Percentiles rank a stretch among this genome's conserved stretches.
Conservation (phyloP, 805 yeast species). For the Candida broadrunensis region DNA sequence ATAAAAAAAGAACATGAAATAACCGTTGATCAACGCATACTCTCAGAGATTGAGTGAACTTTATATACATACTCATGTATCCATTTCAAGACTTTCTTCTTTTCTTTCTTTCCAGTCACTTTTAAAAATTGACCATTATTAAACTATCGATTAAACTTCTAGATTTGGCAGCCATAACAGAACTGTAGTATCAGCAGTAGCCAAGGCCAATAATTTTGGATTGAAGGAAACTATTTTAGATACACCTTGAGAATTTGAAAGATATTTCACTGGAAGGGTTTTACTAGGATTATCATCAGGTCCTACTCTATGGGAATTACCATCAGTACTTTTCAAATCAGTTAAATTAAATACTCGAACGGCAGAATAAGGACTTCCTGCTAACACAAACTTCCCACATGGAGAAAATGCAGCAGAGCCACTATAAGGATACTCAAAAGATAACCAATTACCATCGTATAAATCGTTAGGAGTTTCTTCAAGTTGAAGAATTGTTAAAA, state of each 20-base stretch:
- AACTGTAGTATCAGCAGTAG: slow-evolving; percentile 57
- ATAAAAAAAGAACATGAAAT: too few relatives aligned
- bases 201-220: slow-evolving; percentile 58
- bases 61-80: too few relatives aligned
- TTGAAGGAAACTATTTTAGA: slow-evolving; percentile 56
- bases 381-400: slow-evolving; percentile 36
- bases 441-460: slow-evolving; percentile 16
- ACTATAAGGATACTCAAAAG: slow-evolving; percentile 28
- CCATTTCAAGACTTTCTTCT: too few relatives aligned
- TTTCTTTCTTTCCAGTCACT: too few relatives aligned
- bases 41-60: too few relatives aligned
- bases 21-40: too few relatives aligned
- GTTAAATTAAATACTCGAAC: slow-evolving; percentile 29
- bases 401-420: slow-evolving; percentile 38
- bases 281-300: slow-evolving; percentile 15
- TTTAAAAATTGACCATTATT: too few relatives aligned
- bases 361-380: slow-evolving; percentile 24
- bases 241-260: slow-evolving; percentile 24
- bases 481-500: slow-evolving; percentile 29
- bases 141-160: not conserved
- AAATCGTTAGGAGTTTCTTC: slow-evolving; percentile 2
- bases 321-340: slow-evolving; percentile 14
- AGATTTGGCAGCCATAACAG: slow-evolving; percentile 33
- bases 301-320: slow-evolving; percentile 12
- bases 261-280: slow-evolving; percentile 20